Evolutionary conservation across 441 rosid genomes (phyloP).

Genomic region (Lepidium campestre): DNA sequence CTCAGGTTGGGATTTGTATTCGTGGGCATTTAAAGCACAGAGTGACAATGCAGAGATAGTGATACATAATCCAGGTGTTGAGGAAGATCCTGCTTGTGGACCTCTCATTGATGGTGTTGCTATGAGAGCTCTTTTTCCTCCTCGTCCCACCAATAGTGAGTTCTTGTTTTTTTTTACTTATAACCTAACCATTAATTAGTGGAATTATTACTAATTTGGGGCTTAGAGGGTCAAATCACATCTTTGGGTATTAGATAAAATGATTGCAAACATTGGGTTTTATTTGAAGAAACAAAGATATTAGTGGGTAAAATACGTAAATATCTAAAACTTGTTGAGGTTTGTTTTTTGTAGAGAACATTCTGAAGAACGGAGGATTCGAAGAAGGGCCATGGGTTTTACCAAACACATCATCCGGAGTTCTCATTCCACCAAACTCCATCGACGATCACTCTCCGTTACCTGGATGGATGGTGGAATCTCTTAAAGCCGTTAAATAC

Average conservation of each 20-base stretch:
- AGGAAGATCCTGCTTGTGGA: constrained; percentile 94
- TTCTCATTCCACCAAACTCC: constrained; percentile 78
- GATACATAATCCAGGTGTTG: constrained; percentile 85
- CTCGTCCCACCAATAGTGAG: constrained; percentile 65
- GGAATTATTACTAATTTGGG: neutral
- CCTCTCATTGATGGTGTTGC: constrained; percentile 80
- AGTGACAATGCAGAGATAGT: constrained; percentile 35
- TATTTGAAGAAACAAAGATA: too few relatives aligned
- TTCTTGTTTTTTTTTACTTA: neutral
- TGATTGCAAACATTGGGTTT: too few relatives aligned
- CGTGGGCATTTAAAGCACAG: constrained; percentile 69
- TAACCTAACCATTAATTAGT: neutral
- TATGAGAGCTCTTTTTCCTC: constrained; percentile 59
- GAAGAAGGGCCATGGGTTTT: constrained; percentile 82
- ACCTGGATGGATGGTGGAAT: constrained; percentile 84
- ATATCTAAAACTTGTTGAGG: neutral
- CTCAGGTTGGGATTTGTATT: constrained; percentile 81
- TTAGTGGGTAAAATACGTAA: neutral
- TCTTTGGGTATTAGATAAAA: too few relatives aligned
- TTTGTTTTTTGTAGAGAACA: constrained; percentile 43
- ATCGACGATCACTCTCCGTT: constrained; percentile 82
- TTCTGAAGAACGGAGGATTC: constrained; percentile 64
- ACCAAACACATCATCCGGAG: constrained; percentile 75
- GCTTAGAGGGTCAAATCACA: neutral
- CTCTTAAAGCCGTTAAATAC: constrained; percentile 88